phyloP scores from a whole-genome alignment of 345 rosid genomes.

The Draba incana region DNA sequence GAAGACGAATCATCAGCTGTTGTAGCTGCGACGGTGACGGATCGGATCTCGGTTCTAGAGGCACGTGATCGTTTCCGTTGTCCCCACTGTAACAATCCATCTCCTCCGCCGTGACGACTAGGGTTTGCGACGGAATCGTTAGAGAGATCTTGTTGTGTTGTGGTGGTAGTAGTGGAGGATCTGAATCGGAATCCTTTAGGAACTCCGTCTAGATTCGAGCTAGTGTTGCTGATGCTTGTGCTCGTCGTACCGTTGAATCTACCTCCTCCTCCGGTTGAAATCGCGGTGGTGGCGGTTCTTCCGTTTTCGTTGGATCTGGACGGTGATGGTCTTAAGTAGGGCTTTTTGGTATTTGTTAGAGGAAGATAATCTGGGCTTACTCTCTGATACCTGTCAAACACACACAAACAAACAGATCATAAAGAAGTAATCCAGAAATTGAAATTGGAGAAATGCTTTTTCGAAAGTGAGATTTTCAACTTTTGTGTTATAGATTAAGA shows the following conservation, averaged over 20 bases:
- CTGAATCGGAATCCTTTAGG: slow-evolving; percentile 42
- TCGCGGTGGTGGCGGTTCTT: background rate
- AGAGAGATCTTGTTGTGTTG: slow-evolving; percentile 27
- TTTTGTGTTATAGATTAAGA: background rate
- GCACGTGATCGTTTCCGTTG: slow-evolving; percentile 63
- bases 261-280: slow-evolving; percentile 13
- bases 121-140: background rate
- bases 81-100: slow-evolving; percentile 64
- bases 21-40: slow-evolving; percentile 32
- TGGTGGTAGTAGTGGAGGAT: slow-evolving; percentile 26
- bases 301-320: slow-evolving; percentile 33
- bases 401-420: slow-evolving; percentile 2
- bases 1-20: slow-evolving; percentile 39
- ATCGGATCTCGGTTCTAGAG: slow-evolving; percentile 52
- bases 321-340: slow-evolving; percentile 44
- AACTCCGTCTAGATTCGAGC: slow-evolving; percentile 30
- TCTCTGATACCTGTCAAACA: slow-evolving; percentile 54
- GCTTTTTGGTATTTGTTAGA: slow-evolving; percentile 44
- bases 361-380: slow-evolving; percentile 58
- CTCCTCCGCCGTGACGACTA: slow-evolving; percentile 26
- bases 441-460: background rate
- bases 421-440: background rate
- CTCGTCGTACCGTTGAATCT: slow-evolving; percentile 3
- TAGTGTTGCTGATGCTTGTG: slow-evolving; percentile 24
- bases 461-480: background rate